A percentile compares a stretch with the other conserved stretches of the same genome.
Conservation (phyloP, 2,329 filamentous ascomycete genomes). For the Ceratocystis colombiana region DNA sequence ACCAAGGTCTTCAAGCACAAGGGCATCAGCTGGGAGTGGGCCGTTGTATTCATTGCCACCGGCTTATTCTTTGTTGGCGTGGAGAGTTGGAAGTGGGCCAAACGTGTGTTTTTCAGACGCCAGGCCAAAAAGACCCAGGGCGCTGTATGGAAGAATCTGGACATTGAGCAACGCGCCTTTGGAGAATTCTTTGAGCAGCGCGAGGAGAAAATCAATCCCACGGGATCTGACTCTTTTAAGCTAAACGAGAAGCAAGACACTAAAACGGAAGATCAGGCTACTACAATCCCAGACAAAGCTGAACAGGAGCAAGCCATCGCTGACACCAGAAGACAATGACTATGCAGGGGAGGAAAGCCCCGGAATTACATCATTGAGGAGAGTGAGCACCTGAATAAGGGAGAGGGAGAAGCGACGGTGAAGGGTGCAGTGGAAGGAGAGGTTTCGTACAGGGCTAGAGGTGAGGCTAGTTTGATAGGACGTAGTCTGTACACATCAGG, state of each 20-base stretch:
- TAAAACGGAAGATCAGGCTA: background rate
- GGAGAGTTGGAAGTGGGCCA: slow-evolving; percentile 50
- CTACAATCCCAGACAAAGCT: background rate
- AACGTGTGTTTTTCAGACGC: slow-evolving; percentile 39
- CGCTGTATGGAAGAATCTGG: slow-evolving; percentile 33
- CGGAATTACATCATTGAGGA: slow-evolving; percentile 11
- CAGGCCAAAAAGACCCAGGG: slow-evolving; percentile 28
- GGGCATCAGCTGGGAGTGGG: slow-evolving; percentile 55
- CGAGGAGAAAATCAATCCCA: slow-evolving; percentile 1
- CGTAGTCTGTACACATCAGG: too few relatives aligned
- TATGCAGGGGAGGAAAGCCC: slow-evolving; percentile 27
- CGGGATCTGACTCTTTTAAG: slow-evolving; percentile 14
- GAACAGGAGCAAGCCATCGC: background rate
- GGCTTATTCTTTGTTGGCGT: slow-evolving; percentile 48
- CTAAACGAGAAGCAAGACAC: background rate
- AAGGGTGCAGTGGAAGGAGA: background rate
- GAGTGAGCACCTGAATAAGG: background rate
- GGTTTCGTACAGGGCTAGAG: background rate
- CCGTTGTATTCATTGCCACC: slow-evolving; percentile 45
- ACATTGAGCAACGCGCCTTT: slow-evolving; percentile 36
- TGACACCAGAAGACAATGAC: slow-evolving; percentile 26
- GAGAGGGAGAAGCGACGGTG: background rate
- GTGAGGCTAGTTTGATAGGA: background rate
- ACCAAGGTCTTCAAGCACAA: slow-evolving; percentile 50
- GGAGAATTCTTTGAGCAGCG: slow-evolving; percentile 32